phyloP scores from a whole-genome alignment of 2,329 filamentous ascomycete species.

The Dactylonectria macrodidyma region DNA sequence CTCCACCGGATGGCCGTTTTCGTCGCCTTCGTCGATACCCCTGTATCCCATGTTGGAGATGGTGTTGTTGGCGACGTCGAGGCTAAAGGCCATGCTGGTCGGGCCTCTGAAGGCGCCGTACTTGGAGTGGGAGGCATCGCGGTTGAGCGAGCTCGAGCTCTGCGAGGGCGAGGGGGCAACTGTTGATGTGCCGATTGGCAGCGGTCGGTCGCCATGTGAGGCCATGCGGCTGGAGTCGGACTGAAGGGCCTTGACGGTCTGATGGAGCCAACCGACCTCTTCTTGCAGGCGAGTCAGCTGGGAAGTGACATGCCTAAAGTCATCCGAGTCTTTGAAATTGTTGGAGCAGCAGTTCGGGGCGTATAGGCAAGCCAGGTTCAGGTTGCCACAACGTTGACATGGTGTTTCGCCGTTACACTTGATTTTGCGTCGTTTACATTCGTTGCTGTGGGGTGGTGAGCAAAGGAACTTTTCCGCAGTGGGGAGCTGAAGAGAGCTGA shows the following conservation, averaged over 20 bases:
- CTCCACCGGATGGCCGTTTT: constrained; percentile 63
- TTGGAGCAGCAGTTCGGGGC: constrained; percentile 78
- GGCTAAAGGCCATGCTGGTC: constrained; percentile 87
- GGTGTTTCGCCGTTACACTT: constrained; percentile 81
- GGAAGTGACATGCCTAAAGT: constrained; percentile 85
- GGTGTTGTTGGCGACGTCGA: constrained; percentile 89
- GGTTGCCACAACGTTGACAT: constrained; percentile 78
- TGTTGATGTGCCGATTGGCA: constrained; percentile 51
- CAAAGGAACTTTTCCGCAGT: not conserved
- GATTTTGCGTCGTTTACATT: constrained; percentile 82
- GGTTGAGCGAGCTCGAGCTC: constrained; percentile 55
- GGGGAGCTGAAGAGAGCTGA: not conserved
- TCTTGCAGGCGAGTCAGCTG: constrained; percentile 85
- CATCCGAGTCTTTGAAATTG: constrained; percentile 92
- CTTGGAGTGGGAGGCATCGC: constrained; percentile 64
- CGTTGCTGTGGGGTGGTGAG: constrained; percentile 66
- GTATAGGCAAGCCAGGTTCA: constrained; percentile 77
- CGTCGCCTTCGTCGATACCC: constrained; percentile 71
- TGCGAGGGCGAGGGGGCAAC: constrained; percentile 61
- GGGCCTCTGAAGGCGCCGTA: constrained; percentile 84
- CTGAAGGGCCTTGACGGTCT: constrained; percentile 79
- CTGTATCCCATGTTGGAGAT: constrained; percentile 92
- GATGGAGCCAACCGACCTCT: constrained; percentile 84
- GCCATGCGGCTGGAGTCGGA: constrained; percentile 64
- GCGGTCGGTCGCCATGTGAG: constrained; percentile 59